Percentiles rank a stretch among this genome's conserved stretches.
These are phyloP conservation scores for Exophiala aquamarina DNA, from an alignment of 2,329 filamentous ascomycete genomes.

Conservation along the genomic window DNA sequence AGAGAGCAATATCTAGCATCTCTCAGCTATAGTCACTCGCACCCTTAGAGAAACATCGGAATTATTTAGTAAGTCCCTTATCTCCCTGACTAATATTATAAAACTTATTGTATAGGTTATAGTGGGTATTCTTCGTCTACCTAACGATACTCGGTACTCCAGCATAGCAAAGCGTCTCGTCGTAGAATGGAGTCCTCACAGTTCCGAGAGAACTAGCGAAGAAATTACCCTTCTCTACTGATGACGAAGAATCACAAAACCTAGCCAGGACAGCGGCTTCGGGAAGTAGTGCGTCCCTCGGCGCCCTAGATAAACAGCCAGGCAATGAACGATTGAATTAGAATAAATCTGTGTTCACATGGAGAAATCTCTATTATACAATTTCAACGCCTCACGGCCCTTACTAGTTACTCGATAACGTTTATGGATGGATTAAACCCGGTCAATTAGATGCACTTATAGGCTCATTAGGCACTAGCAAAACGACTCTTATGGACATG, in stretches of 20 bases:
- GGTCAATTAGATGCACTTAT: slow-evolving; percentile 78
- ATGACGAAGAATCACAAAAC: slow-evolving; percentile 51
- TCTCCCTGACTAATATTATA: background rate
- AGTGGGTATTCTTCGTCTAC: slow-evolving; percentile 59
- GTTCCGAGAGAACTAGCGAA: slow-evolving; percentile 65
- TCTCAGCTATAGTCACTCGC: slow-evolving; percentile 52
- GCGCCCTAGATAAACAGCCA: slow-evolving; percentile 24
- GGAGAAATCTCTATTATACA: slow-evolving; percentile 68
- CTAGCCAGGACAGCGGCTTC: slow-evolving; percentile 24
- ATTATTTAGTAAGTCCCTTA: background rate
- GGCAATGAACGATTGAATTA: slow-evolving; percentile 42
- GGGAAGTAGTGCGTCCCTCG: slow-evolving; percentile 34
- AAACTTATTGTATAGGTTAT: slow-evolving; percentile 47
- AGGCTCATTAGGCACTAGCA: slow-evolving; percentile 78
- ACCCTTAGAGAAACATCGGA: slow-evolving; percentile 68
- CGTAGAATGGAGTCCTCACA: slow-evolving; percentile 61
- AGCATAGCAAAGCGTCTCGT: slow-evolving; percentile 55
- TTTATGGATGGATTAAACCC: slow-evolving; percentile 76
- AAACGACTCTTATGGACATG: slow-evolving; percentile 78
- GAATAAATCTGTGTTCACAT: slow-evolving; percentile 68
- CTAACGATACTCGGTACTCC: slow-evolving; percentile 59
- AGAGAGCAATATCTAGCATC: slow-evolving; percentile 56
- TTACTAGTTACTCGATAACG: slow-evolving; percentile 63
- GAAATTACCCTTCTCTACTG: slow-evolving; percentile 54
- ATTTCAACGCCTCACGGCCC: slow-evolving; percentile 66